Evolutionary conservation across 2,329 filamentous ascomycete species (phyloP).

Genomic region (Alternaria sp.): DNA sequence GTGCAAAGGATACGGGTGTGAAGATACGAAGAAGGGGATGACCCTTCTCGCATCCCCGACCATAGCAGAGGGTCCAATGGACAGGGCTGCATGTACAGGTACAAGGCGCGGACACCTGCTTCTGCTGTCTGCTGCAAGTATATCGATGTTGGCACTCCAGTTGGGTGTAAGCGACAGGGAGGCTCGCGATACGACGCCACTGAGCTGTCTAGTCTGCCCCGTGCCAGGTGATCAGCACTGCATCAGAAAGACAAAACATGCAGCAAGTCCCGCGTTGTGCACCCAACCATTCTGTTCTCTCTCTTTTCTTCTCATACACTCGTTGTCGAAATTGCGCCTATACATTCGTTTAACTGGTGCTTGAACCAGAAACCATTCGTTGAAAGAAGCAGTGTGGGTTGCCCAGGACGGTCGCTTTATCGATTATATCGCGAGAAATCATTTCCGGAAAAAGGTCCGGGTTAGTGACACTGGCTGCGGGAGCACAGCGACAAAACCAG

Average conservation of each 20-base stretch:
- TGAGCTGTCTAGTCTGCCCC: slow-evolving; percentile 38
- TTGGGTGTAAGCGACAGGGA: slow-evolving; percentile 12
- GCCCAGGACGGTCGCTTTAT: slow-evolving; percentile 17
- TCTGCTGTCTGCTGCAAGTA: slow-evolving; percentile 7
- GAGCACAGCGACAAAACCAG: slow-evolving; percentile 22
- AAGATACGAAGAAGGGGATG: slow-evolving; percentile 7
- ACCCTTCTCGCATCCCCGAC: background rate
- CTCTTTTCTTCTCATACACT: slow-evolving; percentile 32
- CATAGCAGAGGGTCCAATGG: background rate
- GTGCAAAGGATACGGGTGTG: slow-evolving; percentile 25
- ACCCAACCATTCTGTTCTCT: slow-evolving; percentile 25
- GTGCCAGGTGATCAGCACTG: slow-evolving; percentile 42
- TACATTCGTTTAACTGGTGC: slow-evolving; percentile 22
- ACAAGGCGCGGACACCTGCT: slow-evolving; percentile 12
- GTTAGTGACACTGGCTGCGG: slow-evolving; percentile 22
- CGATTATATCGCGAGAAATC: slow-evolving; percentile 8
- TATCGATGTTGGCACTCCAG: background rate
- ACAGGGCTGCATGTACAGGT: slow-evolving; percentile 5
- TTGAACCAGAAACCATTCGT: slow-evolving; percentile 10
- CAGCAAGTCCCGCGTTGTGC: slow-evolving; percentile 26
- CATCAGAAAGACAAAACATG: slow-evolving; percentile 34
- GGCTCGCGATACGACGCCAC: slow-evolving; percentile 21
- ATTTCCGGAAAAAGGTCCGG: slow-evolving; percentile 25
- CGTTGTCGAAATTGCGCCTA: slow-evolving; percentile 27
- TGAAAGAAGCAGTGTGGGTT: background rate